A percentile compares a stretch with the other conserved stretches of the same genome.
phyloP scores from a whole-genome alignment of 2,329 filamentous ascomycete species.

The Dryadomyces sulphureus region DNA sequence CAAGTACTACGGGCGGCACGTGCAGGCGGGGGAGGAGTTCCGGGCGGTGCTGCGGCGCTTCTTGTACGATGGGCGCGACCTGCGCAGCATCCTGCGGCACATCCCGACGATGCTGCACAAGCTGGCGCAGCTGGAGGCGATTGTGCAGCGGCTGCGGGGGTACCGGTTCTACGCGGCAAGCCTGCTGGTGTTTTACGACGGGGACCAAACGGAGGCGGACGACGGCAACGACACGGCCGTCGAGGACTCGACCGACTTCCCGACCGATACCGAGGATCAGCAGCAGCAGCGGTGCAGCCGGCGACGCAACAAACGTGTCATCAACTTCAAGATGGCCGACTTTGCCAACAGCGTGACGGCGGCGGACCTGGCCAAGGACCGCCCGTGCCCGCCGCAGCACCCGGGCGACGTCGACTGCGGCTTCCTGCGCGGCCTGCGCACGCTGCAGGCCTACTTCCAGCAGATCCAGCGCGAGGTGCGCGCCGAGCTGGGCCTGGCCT shows the following conservation, averaged over 20 bases:
- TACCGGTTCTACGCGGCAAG: slow-evolving; percentile 95
- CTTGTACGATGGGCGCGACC: slow-evolving; percentile 76
- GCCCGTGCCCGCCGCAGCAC: slow-evolving; percentile 66
- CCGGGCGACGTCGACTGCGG: slow-evolving; percentile 72
- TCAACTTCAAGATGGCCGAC: slow-evolving; percentile 94
- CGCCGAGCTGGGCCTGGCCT: slow-evolving; percentile 30
- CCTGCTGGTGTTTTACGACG: slow-evolving; percentile 90
- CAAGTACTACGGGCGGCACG: slow-evolving; percentile 86
- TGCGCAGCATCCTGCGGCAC: slow-evolving; percentile 66
- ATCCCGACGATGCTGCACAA: slow-evolving; percentile 81
- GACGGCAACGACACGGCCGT: slow-evolving; percentile 35
- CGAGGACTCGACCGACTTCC: slow-evolving; percentile 42
- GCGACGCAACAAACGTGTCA: slow-evolving; percentile 38
- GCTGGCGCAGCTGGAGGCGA: slow-evolving; percentile 66
- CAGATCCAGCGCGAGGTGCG: slow-evolving; percentile 70
- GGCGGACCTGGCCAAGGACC: slow-evolving; percentile 51
- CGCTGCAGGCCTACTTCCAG: slow-evolving; percentile 70
- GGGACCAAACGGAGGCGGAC: slow-evolving; percentile 45
- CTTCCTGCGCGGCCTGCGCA: slow-evolving; percentile 72
- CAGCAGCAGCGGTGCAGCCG: slow-evolving; percentile 11
- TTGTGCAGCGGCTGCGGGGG: slow-evolving; percentile 63
- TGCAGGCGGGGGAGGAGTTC: slow-evolving; percentile 81
- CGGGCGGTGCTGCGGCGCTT: slow-evolving; percentile 79
- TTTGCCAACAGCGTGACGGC: slow-evolving; percentile 96
- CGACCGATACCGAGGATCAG: slow-evolving; percentile 41